phyloP scores from a whole-genome alignment of 352 stramenopile species.

The Plasmopara muralis region DNA sequence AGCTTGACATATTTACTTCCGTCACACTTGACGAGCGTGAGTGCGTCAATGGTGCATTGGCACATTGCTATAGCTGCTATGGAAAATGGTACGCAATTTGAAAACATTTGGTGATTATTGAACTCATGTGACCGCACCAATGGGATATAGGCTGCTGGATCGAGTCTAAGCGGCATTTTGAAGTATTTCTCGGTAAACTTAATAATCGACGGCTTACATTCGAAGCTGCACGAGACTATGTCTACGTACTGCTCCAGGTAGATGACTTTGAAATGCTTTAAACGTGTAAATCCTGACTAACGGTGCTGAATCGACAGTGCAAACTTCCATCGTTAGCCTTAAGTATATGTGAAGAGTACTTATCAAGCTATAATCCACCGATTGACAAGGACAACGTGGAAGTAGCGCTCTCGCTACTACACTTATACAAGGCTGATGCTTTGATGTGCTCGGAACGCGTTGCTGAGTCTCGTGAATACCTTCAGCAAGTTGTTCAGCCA shows the following conservation, averaged over 20 bases:
- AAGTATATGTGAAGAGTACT: conserved; percentile 29
- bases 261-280: conserved; percentile 1
- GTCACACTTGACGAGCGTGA: conserved; percentile 10
- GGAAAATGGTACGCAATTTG: conserved; percentile 32
- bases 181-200: conserved; percentile 14
- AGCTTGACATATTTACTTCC: conserved; percentile 18
- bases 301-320: conserved; percentile 19
- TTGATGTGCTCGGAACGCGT: conserved; percentile 72
- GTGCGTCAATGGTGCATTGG: conserved; percentile 15
- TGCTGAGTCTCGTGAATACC: conserved; percentile 39
- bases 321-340: conserved; percentile 46
- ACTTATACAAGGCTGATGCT: conserved; percentile 69
- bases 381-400: background rate
- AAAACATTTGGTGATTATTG: background rate
- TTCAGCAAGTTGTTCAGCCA: conserved; percentile 31
- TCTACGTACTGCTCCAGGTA: conserved; percentile 65
- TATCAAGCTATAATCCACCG: conserved; percentile 7
- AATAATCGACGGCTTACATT: background rate
- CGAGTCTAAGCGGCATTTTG: conserved; percentile 37
- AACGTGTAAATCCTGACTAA: too few relatives aligned
- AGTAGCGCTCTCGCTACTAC: conserved; percentile 19
- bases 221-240: conserved; percentile 31
- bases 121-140: conserved; percentile 2
- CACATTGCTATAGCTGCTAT: conserved; percentile 36
- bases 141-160: conserved; percentile 27